These are phyloP conservation scores for Pueraria montana DNA, from an alignment of 306 rosid species.

Conservation along the genomic window DNA sequence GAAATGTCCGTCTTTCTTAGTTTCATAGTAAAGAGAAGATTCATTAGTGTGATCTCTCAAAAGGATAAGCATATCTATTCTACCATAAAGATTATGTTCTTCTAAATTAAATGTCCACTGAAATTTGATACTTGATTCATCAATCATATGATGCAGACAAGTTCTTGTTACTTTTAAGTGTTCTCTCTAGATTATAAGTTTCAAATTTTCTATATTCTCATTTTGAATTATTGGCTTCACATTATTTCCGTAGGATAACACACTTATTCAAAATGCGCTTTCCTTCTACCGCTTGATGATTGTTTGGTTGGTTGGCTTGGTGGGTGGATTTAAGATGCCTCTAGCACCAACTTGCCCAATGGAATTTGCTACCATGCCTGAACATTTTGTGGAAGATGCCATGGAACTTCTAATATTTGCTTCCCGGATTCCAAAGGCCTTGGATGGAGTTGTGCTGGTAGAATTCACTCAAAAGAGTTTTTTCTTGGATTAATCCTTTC, in stretches of 20 bases:
- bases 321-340: slow-evolving; percentile 99
- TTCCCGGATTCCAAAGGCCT: slow-evolving; percentile 95
- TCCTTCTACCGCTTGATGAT: slow-evolving; percentile 90
- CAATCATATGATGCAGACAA: slow-evolving; percentile 19
- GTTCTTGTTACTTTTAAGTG: slow-evolving; percentile 5
- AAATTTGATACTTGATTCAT: slow-evolving; percentile 29
- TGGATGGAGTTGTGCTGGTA: slow-evolving; percentile 93
- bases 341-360: slow-evolving; percentile 79
- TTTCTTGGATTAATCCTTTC: slow-evolving; percentile 33
- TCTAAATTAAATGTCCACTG: neutral
- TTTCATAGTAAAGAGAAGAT: slow-evolving; percentile 37
- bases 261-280: slow-evolving; percentile 83
- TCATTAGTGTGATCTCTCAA: slow-evolving; percentile 33
- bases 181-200: slow-evolving; percentile 19
- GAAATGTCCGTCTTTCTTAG: neutral
- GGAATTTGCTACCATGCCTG: slow-evolving; percentile 95
- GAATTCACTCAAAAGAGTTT: slow-evolving; percentile 4
- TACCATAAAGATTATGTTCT: slow-evolving; percentile 18
- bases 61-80: slow-evolving; percentile 35
- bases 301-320: slow-evolving; percentile 92
- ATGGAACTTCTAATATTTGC: slow-evolving; percentile 98
- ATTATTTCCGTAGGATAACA: slow-evolving; percentile 69
- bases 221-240: slow-evolving; percentile 38
- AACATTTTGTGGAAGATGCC: slow-evolving; percentile 99
- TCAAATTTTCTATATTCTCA: slow-evolving; percentile 35